These are phyloP conservation scores for Salix suchowensis DNA, from an alignment of 345 rosid species.

Conservation along the genomic window DNA sequence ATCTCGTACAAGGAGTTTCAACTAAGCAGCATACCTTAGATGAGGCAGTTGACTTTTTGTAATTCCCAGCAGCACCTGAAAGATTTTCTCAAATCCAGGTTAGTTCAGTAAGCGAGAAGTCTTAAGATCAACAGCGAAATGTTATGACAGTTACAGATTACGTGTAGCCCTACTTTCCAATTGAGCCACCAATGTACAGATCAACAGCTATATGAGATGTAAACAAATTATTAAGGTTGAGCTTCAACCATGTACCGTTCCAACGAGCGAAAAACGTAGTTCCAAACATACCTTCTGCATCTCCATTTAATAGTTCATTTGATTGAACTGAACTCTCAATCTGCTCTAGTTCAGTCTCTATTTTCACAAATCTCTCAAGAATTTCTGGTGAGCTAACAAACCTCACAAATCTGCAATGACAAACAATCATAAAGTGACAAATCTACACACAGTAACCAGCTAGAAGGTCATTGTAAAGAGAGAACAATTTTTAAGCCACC, in stretches of 20 bases:
- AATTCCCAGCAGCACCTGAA: slow-evolving; percentile 38
- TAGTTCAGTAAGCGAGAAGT: neutral
- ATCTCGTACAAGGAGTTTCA: neutral
- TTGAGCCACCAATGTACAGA: neutral
- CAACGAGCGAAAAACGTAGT: neutral
- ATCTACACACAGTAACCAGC: neutral
- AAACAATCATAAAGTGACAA: neutral
- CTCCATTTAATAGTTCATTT: slow-evolving; percentile 45
- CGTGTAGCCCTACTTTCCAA: neutral
- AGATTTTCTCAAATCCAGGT: slow-evolving; percentile 13
- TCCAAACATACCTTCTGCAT: slow-evolving; percentile 46
- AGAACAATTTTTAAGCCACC: neutral
- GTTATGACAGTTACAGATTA: neutral
- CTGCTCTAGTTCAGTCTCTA: slow-evolving; percentile 79
- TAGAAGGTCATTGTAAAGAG: neutral
- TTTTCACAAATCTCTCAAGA: slow-evolving; percentile 88
- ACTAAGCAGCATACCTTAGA: slow-evolving; percentile 45
- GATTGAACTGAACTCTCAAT: slow-evolving; percentile 68
- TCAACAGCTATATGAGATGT: neutral
- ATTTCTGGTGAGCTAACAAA: slow-evolving; percentile 92
- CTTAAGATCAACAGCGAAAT: neutral
- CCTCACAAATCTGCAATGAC: slow-evolving; percentile 64
- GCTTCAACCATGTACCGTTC: neutral
- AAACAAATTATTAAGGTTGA: neutral
- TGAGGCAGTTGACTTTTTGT: slow-evolving; percentile 38